A percentile compares a stretch with the other conserved stretches of the same genome.
Conservation (phyloP, 768 basidiomycete genomes). For the Suillus sp. region DNA sequence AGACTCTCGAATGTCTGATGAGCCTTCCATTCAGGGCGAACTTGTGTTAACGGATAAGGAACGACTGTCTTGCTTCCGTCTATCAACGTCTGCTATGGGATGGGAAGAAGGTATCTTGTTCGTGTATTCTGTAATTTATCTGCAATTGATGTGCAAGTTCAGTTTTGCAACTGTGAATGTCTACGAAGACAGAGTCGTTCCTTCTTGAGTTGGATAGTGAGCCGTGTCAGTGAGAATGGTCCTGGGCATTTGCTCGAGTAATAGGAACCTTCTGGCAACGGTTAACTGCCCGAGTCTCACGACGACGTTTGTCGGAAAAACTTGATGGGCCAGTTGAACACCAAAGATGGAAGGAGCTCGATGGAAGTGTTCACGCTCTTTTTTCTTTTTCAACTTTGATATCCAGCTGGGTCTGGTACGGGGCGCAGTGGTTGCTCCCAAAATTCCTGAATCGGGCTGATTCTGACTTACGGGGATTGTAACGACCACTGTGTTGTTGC, state of each 20-base stretch:
- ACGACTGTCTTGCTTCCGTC: neutral
- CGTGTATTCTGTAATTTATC: neutral
- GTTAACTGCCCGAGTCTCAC: neutral
- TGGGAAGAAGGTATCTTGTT: neutral
- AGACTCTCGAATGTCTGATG: neutral
- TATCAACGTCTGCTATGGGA: neutral
- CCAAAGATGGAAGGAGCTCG: slow-evolving; percentile 5
- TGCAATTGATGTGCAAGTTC: neutral
- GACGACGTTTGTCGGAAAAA: slow-evolving; percentile 1
- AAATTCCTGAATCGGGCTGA: neutral
- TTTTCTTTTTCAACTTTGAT: slow-evolving; percentile 3
- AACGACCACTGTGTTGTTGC: neutral
- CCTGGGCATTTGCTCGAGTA: neutral
- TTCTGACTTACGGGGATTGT: neutral
- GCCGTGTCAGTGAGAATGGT: neutral
- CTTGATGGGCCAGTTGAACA: neutral
- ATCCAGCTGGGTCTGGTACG: neutral
- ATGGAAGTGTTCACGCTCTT: neutral
- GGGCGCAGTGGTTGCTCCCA: neutral
- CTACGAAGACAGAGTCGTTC: neutral
- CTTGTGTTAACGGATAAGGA: neutral
- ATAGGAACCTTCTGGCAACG: neutral
- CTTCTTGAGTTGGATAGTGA: neutral
- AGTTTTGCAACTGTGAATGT: too few species aligned
- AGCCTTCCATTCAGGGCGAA: neutral